Percentiles rank a stretch among this genome's conserved stretches.
Evolutionary conservation across 805 yeast species (phyloP).

Genomic region (Starmerella geochares): DNA sequence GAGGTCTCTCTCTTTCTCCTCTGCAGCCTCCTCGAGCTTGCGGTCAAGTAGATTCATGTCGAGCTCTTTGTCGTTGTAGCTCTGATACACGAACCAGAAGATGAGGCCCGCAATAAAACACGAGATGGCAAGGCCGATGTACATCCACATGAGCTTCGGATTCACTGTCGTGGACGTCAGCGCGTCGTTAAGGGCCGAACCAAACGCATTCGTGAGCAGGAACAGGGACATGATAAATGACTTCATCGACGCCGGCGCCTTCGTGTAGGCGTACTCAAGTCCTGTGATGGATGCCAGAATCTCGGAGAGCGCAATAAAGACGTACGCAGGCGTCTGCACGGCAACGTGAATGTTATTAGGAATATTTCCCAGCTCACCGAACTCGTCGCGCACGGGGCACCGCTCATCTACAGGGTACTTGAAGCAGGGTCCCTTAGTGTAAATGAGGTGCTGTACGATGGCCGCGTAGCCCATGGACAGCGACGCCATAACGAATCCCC

Average conservation of each 20-base stretch:
- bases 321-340: constrained; percentile 62
- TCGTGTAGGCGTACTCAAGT: constrained; percentile 72
- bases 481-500: constrained; percentile 58
- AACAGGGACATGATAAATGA: constrained; percentile 52
- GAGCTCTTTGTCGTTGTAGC: constrained; percentile 18
- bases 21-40: neutral
- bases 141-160: constrained; percentile 64
- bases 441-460: constrained; percentile 59
- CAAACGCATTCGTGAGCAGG: constrained; percentile 63
- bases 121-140: constrained; percentile 50
- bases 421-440: constrained; percentile 64
- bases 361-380: constrained; percentile 21
- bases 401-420: constrained; percentile 39
- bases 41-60: constrained; percentile 3
- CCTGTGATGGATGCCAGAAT: constrained; percentile 74
- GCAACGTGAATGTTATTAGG: constrained; percentile 58
- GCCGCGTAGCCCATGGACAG: constrained; percentile 67
- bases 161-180: constrained; percentile 54
- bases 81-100: constrained; percentile 50
- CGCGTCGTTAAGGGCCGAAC: constrained; percentile 68
- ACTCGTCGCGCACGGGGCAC: constrained; percentile 12
- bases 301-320: constrained; percentile 63
- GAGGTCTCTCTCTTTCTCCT: neutral
- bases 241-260: constrained; percentile 64
- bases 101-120: constrained; percentile 48